Percentiles rank a stretch among this genome's conserved stretches.
These are phyloP conservation scores for Athelia psychrophila DNA, from an alignment of 1,284 basidiomycete genomes.

Conservation along the genomic window DNA sequence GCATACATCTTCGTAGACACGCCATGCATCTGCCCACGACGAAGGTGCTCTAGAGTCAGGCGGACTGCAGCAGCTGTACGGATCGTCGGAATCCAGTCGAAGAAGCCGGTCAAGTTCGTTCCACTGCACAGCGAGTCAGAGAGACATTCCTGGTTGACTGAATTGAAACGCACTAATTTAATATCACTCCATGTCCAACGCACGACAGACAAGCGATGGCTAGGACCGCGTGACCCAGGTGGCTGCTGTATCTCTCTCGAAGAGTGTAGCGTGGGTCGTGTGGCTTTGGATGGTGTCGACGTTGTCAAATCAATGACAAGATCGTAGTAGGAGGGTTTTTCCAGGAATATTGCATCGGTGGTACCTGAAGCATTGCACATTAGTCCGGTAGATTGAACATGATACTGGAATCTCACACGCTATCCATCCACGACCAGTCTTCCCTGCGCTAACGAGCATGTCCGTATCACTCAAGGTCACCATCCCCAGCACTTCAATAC, in stretches of 20 bases:
- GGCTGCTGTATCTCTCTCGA: conserved; percentile 44
- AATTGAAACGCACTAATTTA: conserved; percentile 48
- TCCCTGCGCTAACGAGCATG: conserved; percentile 51
- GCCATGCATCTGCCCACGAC: conserved; percentile 71
- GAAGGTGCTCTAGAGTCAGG: conserved; percentile 30
- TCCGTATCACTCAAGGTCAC: conserved; percentile 71
- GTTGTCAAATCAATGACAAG: conserved; percentile 74
- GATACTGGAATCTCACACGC: conserved; percentile 52
- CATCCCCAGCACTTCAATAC: conserved; percentile 69
- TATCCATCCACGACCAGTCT: conserved; percentile 68
- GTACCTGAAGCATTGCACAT: conserved; percentile 43
- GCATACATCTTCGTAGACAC: conserved; percentile 79
- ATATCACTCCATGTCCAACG: conserved; percentile 81
- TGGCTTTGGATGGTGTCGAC: conserved; percentile 52
- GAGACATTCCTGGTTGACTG: not conserved
- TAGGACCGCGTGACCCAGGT: conserved; percentile 34
- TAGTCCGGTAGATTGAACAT: not conserved
- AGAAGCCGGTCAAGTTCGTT: conserved; percentile 69
- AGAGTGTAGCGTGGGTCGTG: conserved; percentile 61
- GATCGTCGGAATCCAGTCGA: conserved; percentile 41
- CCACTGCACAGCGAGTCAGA: conserved; percentile 44
- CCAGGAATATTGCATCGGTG: conserved; percentile 77
- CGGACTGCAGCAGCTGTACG: conserved; percentile 35
- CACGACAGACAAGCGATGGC: conserved; percentile 55
- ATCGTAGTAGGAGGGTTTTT: conserved; percentile 74